Evolutionary conservation across 805 yeast genomes (phyloP).

Genomic region (Cyberlindnera subsufficiens): DNA sequence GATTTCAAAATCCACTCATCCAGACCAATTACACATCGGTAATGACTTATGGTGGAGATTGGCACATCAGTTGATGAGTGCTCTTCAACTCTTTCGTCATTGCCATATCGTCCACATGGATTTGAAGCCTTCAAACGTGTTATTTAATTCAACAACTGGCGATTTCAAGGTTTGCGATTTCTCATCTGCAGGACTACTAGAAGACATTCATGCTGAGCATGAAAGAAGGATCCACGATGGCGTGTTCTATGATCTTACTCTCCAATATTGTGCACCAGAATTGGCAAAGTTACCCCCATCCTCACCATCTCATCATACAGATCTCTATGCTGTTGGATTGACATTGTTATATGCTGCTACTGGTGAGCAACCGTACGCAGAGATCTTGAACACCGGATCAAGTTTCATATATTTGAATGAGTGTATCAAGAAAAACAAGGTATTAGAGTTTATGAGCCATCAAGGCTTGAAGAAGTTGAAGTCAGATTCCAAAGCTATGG

Average conservation of each 20-base stretch:
- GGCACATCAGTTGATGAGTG: constrained; percentile 22
- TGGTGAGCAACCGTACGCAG: constrained; percentile 38
- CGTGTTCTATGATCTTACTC: constrained; percentile 26
- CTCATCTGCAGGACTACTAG: constrained; percentile 30
- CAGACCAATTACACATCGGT: constrained; percentile 17
- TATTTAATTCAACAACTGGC: constrained; percentile 22
- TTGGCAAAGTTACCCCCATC: constrained; percentile 24
- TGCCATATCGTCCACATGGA: constrained; percentile 40
- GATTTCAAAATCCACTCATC: constrained; percentile 9
- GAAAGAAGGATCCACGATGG: constrained; percentile 17
- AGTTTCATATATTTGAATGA: constrained; percentile 27
- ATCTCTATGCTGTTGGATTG: constrained; percentile 41
- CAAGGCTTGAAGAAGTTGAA: constrained; percentile 22
- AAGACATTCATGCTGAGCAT: constrained; percentile 15
- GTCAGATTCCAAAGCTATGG: constrained; percentile 12
- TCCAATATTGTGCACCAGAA: constrained; percentile 45
- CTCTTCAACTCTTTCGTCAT: constrained; percentile 21
- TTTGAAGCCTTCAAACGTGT: constrained; percentile 39
- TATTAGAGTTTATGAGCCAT: constrained; percentile 25
- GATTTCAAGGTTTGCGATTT: constrained; percentile 42
- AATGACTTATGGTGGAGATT: constrained; percentile 28
- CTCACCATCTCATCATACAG: constrained; percentile 32
- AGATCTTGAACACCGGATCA: constrained; percentile 8
- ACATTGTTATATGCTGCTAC: constrained; percentile 36
- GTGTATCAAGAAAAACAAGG: constrained; percentile 27